phyloP scores from a whole-genome alignment of 345 rosid species.

The Clarkia xantiana region DNA sequence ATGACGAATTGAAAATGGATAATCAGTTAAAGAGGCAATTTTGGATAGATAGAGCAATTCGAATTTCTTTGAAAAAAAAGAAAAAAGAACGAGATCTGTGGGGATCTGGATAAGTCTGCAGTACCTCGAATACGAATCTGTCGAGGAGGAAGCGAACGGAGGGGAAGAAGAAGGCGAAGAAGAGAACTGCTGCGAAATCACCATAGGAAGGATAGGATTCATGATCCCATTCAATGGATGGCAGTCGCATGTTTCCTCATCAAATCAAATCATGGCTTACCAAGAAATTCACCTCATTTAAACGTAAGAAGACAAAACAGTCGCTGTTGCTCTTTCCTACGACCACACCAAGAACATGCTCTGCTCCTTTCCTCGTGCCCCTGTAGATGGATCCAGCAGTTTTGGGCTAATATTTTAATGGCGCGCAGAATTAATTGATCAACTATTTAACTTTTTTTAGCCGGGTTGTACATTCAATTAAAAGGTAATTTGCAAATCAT shows the following conservation, averaged over 20 bases:
- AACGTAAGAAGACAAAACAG: too few relatives aligned
- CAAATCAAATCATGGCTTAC: constrained; percentile 24
- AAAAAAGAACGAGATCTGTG: neutral
- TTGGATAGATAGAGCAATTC: neutral
- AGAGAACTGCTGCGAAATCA: constrained; percentile 54
- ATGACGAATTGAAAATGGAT: too few relatives aligned
- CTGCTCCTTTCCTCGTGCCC: too few relatives aligned
- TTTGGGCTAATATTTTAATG: too few relatives aligned
- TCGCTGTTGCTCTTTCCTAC: too few relatives aligned
- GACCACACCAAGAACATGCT: too few relatives aligned
- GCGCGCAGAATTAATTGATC: too few relatives aligned
- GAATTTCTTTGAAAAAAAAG: neutral
- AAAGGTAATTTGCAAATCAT: too few relatives aligned
- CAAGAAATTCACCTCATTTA: neutral
- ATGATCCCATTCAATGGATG: constrained; percentile 49
- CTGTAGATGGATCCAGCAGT: too few relatives aligned
- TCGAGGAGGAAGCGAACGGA: constrained; percentile 70
- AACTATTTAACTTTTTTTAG: too few relatives aligned
- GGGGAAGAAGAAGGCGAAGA: constrained; percentile 67
- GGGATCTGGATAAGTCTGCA: neutral
- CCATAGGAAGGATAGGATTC: constrained; percentile 68
- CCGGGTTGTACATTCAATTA: too few relatives aligned
- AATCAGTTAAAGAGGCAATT: neutral
- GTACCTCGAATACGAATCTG: constrained; percentile 78
- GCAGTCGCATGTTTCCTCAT: constrained; percentile 22